These are phyloP conservation scores for Themeda triandra DNA, from an alignment of 176 grass and related monocot species.

Conservation along the genomic window DNA sequence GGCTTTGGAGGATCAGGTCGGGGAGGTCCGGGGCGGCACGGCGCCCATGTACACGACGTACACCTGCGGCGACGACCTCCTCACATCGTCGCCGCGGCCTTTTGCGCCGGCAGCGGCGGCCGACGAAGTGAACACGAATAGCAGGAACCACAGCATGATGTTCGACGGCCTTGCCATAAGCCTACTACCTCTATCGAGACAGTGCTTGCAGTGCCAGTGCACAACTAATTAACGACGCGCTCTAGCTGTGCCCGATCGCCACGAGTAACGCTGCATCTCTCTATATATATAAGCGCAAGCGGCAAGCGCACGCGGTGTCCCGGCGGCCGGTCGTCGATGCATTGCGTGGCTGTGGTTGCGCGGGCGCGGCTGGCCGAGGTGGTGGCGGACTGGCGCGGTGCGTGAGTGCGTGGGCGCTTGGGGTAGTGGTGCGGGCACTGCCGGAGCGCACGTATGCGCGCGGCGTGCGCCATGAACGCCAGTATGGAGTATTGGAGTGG, in stretches of 20 bases:
- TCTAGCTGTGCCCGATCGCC: background rate
- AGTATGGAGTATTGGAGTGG: background rate
- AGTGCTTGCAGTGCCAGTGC: background rate
- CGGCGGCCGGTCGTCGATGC: background rate
- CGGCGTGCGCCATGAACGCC: background rate
- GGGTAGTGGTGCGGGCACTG: background rate
- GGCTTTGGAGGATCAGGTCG: constrained; percentile 38
- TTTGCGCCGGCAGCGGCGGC: background rate
- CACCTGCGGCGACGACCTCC: background rate
- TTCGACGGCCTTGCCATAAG: background rate
- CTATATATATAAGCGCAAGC: background rate
- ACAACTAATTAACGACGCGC: background rate
- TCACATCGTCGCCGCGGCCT: background rate
- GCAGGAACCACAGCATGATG: constrained; percentile 2
- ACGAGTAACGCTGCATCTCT: background rate
- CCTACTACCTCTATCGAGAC: background rate
- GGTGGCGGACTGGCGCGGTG: background rate
- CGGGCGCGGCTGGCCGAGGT: background rate
- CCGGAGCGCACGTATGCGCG: background rate
- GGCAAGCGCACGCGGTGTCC: background rate
- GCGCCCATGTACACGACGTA: constrained; percentile 94
- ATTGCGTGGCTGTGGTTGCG: background rate
- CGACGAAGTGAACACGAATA: background rate
- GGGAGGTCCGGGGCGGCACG: constrained; percentile 39
- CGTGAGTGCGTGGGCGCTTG: background rate